Conservation (phyloP, 2,329 filamentous ascomycete genomes). For the Mycogone perniciosa region DNA sequence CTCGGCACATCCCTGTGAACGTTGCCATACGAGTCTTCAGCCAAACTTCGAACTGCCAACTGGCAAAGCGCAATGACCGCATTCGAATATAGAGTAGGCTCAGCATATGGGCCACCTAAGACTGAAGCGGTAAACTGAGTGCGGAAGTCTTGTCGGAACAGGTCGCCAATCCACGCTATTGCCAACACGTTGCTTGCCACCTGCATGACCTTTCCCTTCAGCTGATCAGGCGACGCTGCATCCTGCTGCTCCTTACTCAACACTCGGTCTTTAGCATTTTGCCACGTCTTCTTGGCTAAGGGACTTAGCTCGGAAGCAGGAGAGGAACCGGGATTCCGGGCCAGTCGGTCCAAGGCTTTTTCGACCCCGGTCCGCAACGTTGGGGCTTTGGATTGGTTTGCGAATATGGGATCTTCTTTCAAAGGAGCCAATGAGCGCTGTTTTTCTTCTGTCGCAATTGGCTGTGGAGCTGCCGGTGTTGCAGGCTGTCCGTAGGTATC, state of each 20-base stretch:
- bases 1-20: constrained; percentile 75
- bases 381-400: constrained; percentile 29
- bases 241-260: constrained; percentile 50
- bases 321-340: constrained; percentile 41
- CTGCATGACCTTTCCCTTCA: constrained; percentile 42
- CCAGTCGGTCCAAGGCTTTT: constrained; percentile 38
- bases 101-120: constrained; percentile 66
- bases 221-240: constrained; percentile 42
- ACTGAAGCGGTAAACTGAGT: constrained; percentile 61
- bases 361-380: constrained; percentile 39
- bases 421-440: constrained; percentile 35
- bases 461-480: constrained; percentile 26
- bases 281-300: constrained; percentile 43
- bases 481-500: constrained; percentile 49
- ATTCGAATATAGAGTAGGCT: constrained; percentile 61
- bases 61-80: constrained; percentile 63
- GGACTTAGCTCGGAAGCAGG: constrained; percentile 45
- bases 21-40: constrained; percentile 77
- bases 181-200: constrained; percentile 40
- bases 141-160: constrained; percentile 65
- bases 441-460: constrained; percentile 25
- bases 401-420: constrained; percentile 41
- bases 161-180: constrained; percentile 51
- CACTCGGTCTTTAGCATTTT: constrained; percentile 41
- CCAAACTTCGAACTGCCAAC: constrained; percentile 65